Conservation (phyloP, 371 early-diverging fungal genomes). For the Zychaea mexicana region DNA sequence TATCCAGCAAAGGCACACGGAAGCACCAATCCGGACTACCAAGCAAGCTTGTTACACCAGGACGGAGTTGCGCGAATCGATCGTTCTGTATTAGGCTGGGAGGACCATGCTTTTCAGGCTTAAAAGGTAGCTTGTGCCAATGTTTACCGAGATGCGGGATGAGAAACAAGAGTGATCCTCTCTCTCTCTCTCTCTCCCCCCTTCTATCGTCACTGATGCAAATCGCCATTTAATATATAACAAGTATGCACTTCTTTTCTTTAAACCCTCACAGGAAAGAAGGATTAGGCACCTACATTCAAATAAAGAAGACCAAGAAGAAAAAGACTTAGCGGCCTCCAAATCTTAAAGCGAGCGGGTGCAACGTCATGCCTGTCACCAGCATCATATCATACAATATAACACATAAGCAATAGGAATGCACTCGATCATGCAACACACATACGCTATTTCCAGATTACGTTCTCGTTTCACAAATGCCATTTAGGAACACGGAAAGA, state of each 20-base stretch:
- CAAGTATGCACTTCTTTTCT: too few species aligned
- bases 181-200: too few species aligned
- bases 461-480: background rate
- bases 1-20: background rate
- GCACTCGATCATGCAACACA: background rate
- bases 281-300: too few species aligned
- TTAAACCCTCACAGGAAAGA: too few species aligned
- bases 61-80: background rate
- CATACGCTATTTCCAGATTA: too few species aligned
- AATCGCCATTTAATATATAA: too few species aligned
- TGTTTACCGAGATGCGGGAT: background rate
- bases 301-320: too few species aligned
- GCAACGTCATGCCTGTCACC: background rate
- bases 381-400: too few species aligned
- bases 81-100: background rate
- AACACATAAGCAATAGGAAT: too few species aligned
- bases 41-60: background rate
- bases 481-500: too few species aligned
- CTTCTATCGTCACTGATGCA: too few species aligned
- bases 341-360: background rate
- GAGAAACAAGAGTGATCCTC: background rate
- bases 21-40: constrained; percentile 1
- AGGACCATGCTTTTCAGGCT: background rate
- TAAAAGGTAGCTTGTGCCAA: background rate
- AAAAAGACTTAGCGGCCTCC: background rate